Base-by-base conservation (phyloP, 2,329 filamentous ascomycete species). In the Curvularia lunata region DNA sequence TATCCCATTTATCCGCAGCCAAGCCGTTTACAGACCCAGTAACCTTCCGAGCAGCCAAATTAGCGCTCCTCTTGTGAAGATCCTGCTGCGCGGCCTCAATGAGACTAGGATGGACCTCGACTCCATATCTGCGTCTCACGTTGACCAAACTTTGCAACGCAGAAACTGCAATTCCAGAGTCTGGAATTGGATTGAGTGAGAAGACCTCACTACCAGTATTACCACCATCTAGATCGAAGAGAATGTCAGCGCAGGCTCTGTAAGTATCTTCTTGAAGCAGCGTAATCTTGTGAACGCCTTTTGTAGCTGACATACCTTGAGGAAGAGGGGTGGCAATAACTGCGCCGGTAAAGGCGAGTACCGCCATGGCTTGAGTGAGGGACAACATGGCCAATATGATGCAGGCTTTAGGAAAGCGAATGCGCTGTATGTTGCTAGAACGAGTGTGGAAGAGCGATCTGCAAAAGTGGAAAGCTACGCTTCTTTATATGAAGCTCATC, bases 281-380 rank as follows among this genome's bases (percentile, higher is more conserved):
- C 18, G 34, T 4, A 28, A 40, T 25, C 12, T 4, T 13, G 21
- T 12, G 8, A 13, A 18, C 1, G 12, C 25, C 19, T 7, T 49
- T 6, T 27, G 4, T 28, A 18, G 27, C 18, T 25, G 16, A 28
- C 47, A 10, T 40, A 49, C 47, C 47, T 28, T 19, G 21, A 10
- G 32, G 37, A 3, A 41, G 9, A 41, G 48, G 48, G 3, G 16
- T 41, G 4, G 46, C 46, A 3, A 41, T 13, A 3, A 10, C 48
- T 42, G 48, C 48, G 23, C 48, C 37, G 8, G 48, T 50, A 23
- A 50, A 50, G 48, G 48, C 48, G 23, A 50, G 37, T 41, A 50
- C 19, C 5, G 47, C 34, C 9, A 34, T 40, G 16, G 21, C 18
- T 40, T 49, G 47, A 40, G 34, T 16, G 12, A 40, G 25, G 5